Evolutionary conservation across 2,329 filamentous ascomycete genomes (phyloP).

Genomic region (Apiospora phragmitis): DNA sequence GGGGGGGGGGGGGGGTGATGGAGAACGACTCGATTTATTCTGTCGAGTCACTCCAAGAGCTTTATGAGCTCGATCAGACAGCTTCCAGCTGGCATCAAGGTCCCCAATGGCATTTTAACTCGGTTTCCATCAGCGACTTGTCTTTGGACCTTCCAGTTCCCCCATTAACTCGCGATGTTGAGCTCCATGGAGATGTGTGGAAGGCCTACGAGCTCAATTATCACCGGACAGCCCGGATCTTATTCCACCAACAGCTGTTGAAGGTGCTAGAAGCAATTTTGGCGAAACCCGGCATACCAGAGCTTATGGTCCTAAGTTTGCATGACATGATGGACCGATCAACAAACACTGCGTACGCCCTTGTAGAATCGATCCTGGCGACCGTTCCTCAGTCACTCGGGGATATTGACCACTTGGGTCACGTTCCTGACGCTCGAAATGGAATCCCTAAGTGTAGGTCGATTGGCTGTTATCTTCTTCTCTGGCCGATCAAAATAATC

Average conservation of each 20-base stretch:
- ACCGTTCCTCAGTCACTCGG: slow-evolving; percentile 39
- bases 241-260: slow-evolving; percentile 37
- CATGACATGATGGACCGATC: slow-evolving; percentile 20
- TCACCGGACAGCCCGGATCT: slow-evolving; percentile 37
- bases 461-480: slow-evolving; percentile 38
- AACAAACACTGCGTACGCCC: slow-evolving; percentile 25
- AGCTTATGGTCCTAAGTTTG: slow-evolving; percentile 16
- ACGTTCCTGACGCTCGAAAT: slow-evolving; percentile 16
- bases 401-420: slow-evolving; percentile 32
- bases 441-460: slow-evolving; percentile 29
- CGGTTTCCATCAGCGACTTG: slow-evolving; percentile 22
- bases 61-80: slow-evolving; percentile 32
- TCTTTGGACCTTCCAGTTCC: slow-evolving; percentile 12
- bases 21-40: slow-evolving; percentile 18
- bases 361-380: slow-evolving; percentile 35
- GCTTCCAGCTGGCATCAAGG: slow-evolving; percentile 31
- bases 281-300: slow-evolving; percentile 14
- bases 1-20: slow-evolving; percentile 12
- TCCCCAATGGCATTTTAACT: slow-evolving; percentile 35
- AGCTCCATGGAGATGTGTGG: slow-evolving; percentile 40
- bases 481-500: slow-evolving; percentile 40
- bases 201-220: slow-evolving; percentile 44
- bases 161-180: slow-evolving; percentile 23
- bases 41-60: slow-evolving; percentile 30
- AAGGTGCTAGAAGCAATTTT: slow-evolving; percentile 26